Percentiles rank a stretch among this genome's conserved stretches.
Conservation (phyloP, 768 basidiomycete species). For the Termitomyces sp. region DNA sequence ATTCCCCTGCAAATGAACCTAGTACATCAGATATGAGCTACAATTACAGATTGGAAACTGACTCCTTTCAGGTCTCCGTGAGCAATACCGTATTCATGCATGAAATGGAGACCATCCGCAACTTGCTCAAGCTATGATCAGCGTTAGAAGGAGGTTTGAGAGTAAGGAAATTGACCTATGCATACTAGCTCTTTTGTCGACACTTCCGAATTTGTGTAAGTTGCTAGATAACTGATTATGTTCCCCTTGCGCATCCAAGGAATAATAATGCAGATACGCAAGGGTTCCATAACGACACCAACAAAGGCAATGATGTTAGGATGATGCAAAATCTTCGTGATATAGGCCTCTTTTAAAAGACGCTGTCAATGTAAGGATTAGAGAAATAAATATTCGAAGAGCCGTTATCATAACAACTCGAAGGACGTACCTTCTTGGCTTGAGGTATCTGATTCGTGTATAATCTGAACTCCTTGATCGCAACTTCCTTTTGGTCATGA, state of each 20-base stretch:
- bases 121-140: slow-evolving; percentile 21
- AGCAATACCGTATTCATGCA: slow-evolving; percentile 24
- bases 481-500: slow-evolving; percentile 7
- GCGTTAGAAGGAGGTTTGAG: too few species aligned
- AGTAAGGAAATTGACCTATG: neutral
- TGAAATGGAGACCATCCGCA: slow-evolving; percentile 23
- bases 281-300: slow-evolving; percentile 15
- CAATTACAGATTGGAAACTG: neutral
- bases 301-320: slow-evolving; percentile 21
- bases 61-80: slow-evolving; percentile 41
- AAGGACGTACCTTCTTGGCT: slow-evolving; percentile 6
- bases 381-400: neutral
- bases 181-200: slow-evolving; percentile 13
- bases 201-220: neutral
- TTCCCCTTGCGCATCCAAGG: slow-evolving; percentile 30
- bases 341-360: slow-evolving; percentile 19
- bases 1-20: slow-evolving; percentile 2
- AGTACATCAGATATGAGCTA: neutral
- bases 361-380: slow-evolving; percentile 5
- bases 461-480: slow-evolving; percentile 17
- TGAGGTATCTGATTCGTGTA: neutral
- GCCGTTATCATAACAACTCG: neutral
- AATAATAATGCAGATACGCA: slow-evolving; percentile 19
- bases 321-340: slow-evolving; percentile 17
- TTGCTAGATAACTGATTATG: slow-evolving; percentile 14